These are phyloP conservation scores for Vitis hybrid DNA, from an alignment of 177 flowering plant species.

Conservation along the genomic window DNA sequence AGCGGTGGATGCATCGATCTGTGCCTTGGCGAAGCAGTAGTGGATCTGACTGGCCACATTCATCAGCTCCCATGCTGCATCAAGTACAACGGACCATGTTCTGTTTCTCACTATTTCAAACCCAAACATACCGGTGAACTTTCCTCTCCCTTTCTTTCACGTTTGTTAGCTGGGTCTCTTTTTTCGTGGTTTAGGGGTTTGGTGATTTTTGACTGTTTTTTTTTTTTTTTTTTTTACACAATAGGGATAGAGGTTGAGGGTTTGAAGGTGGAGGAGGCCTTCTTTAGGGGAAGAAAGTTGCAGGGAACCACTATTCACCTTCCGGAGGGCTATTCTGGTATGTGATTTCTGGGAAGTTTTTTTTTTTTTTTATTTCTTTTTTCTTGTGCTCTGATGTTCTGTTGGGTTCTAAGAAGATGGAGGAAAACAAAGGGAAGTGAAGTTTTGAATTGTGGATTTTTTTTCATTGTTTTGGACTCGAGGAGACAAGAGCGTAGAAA, in stretches of 20 bases:
- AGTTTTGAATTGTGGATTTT: neutral
- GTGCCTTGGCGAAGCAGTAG: neutral
- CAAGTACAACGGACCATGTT: conserved; percentile 67
- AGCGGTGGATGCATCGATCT: conserved; percentile 20
- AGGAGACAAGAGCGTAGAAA: neutral
- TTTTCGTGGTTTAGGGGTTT: neutral
- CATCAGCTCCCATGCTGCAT: conserved; percentile 93
- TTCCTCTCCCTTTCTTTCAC: neutral
- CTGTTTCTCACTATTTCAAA: conserved; percentile 87
- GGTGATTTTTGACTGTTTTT: neutral
- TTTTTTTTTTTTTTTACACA: neutral
- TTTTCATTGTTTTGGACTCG: neutral
- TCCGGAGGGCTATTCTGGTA: conserved; percentile 82
- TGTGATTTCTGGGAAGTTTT: neutral
- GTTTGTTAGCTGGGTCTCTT: neutral
- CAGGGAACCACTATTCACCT: conserved; percentile 69
- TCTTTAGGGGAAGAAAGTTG: conserved; percentile 86
- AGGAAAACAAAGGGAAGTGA: too few species aligned
- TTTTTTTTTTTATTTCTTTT: neutral
- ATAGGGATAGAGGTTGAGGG: conserved; percentile 70
- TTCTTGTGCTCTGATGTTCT: neutral
- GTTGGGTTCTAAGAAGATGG: neutral
- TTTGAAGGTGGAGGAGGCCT: conserved; percentile 64
- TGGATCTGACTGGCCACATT: conserved; percentile 60
- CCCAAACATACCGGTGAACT: conserved; percentile 61